A percentile compares a stretch with the other conserved stretches of the same genome.
Conservation (phyloP, 2,329 filamentous ascomycete genomes). For the Exophiala aquamarina region DNA sequence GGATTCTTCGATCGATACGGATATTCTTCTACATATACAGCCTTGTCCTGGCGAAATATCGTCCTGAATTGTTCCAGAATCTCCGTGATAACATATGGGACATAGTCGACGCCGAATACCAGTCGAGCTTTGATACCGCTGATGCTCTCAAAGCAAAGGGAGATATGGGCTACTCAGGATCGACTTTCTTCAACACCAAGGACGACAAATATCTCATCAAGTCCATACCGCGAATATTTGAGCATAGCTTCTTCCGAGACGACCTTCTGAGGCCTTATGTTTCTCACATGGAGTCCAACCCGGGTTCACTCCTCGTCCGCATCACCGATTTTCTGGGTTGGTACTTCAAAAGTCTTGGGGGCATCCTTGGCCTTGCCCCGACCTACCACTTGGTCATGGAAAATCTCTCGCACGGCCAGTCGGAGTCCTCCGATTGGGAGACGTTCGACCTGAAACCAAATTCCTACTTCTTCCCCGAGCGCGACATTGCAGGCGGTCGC, state of each 20-base stretch:
- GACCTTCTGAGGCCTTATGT: constrained; percentile 67
- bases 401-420: constrained; percentile 66
- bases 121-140: constrained; percentile 50
- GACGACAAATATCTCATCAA: constrained; percentile 71
- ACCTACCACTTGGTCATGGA: constrained; percentile 78
- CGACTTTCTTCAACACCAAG: constrained; percentile 69
- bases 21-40: constrained; percentile 55
- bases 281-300: constrained; percentile 61
- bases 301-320: constrained; percentile 64
- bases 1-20: constrained; percentile 38
- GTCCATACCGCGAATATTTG: constrained; percentile 67
- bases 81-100: constrained; percentile 55
- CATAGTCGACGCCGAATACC: constrained; percentile 56
- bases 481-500: constrained; percentile 65
- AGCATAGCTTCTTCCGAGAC: constrained; percentile 68
- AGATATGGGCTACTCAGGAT: constrained; percentile 73
- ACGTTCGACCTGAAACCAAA: constrained; percentile 73
- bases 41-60: constrained; percentile 49
- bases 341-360: constrained; percentile 56
- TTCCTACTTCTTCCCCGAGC: constrained; percentile 73
- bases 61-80: constrained; percentile 50
- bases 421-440: constrained; percentile 60
- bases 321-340: constrained; percentile 66
- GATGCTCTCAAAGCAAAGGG: constrained; percentile 57
- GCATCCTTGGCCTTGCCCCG: constrained; percentile 60